Evolutionary conservation across 2,329 filamentous ascomycete species (phyloP), one percentile per base, ranked within the genome.

Genomic region (Piedraia hortae): DNA sequence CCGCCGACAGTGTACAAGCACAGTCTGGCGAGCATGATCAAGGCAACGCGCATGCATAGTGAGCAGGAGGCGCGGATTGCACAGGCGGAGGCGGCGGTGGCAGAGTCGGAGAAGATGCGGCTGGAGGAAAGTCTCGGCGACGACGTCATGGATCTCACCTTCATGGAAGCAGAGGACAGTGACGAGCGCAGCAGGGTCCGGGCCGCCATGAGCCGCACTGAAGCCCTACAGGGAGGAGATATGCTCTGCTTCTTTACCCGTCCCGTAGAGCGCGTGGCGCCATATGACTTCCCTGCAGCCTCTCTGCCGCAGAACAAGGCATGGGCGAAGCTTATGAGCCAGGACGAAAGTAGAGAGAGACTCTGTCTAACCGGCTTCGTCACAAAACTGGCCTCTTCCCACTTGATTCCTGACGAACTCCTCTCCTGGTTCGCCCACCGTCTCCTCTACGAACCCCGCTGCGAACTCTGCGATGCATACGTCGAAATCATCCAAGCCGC

Each of bases 181-280:
- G 48, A 50, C 10, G 38, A 48, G 11, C 49, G 52, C 13, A 50
- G 54, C 26, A 56, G 56, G 30, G 42, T 68, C 14, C 45, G 56
- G 27, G 45, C 52, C 28, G 64, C 63, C 16, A 52, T 71, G 31
- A 47, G 53, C 28, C 51, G 63, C 32, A 70, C 62, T 2, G 62
- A 67, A 35, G 59, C 59, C 13, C 46, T 60, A 18, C 46, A 56
- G 10, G 38, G 45, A 9, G 49, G 56, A n/a, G 49, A 50, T 22
- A 41, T 43, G 4, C 71, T 60, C 47, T 50, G 54, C 22, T 68
- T 69, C 36, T 70, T 66, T 30, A 43, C 47, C 4, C 24, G 26
- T 9, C 16, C 20, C 23, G 21, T 20, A 23, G 18, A 19, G 19
- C 18, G 22, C 14, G 25, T 12, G 19, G 22, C 11, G 21, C 24